Conservation (phyloP, 495 filamentous ascomycete species). For the Penicillium pancosmium region DNA sequence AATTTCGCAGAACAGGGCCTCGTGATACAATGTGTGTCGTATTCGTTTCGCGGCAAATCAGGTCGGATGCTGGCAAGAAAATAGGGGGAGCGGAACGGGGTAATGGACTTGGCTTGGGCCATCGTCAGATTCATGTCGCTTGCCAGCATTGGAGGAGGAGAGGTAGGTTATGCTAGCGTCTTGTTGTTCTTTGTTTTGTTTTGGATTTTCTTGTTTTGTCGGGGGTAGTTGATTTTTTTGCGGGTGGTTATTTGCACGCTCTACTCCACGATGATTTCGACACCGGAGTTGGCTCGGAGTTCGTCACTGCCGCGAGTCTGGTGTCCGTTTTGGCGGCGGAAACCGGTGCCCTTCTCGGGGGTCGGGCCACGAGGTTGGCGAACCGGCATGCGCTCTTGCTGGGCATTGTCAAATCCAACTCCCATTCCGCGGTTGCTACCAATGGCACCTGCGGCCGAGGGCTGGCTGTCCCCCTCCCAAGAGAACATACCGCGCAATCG, state of each 20-base stretch:
- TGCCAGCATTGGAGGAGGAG: constrained; percentile 2
- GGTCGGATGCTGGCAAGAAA: constrained; percentile 41
- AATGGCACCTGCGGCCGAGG: constrained; percentile 69
- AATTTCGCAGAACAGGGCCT: constrained; percentile 48
- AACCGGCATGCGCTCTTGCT: constrained; percentile 70
- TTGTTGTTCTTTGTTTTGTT: constrained; percentile 3
- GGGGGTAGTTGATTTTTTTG: not conserved
- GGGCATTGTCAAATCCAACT: constrained; percentile 63
- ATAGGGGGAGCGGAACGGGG: constrained; percentile 19
- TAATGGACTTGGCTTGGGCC: constrained; percentile 14
- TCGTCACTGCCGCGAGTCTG: constrained; percentile 80
- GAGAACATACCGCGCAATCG: constrained; percentile 67
- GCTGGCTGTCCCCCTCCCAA: constrained; percentile 63
- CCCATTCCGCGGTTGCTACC: constrained; percentile 82
- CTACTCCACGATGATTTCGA: constrained; percentile 61
- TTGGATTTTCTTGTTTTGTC: constrained; percentile 22
- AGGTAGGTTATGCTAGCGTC: not conserved
- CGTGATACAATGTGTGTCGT: constrained; percentile 49
- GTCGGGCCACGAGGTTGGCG: constrained; percentile 81
- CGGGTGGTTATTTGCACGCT: constrained; percentile 7
- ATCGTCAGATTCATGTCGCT: constrained; percentile 20
- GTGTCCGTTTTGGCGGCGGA: constrained; percentile 80
- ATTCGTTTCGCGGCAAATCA: constrained; percentile 52
- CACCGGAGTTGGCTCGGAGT: constrained; percentile 58
- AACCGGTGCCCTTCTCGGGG: constrained; percentile 76